Evolutionary conservation across 2,329 filamentous ascomycete species (phyloP).

Genomic region (Geosmithia morbida): DNA sequence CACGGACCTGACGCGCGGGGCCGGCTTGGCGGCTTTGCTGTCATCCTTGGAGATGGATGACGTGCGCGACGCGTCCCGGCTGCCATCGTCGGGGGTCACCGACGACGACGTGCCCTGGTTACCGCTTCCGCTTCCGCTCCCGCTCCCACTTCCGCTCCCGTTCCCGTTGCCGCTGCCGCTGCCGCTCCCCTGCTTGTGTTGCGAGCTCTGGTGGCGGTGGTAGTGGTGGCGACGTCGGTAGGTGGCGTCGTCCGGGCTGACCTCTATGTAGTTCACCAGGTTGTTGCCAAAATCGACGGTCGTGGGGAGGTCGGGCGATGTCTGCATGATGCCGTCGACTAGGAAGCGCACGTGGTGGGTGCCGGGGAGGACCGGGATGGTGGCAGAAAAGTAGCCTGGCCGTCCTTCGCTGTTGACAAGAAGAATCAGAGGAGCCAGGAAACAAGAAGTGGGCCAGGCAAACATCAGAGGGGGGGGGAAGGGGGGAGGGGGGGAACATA

Average conservation of each 20-base stretch:
- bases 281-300: constrained; percentile 98
- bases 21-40: constrained; percentile 9
- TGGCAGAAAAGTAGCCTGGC: constrained; percentile 56
- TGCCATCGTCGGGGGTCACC: constrained; percentile 10
- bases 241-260: constrained; percentile 55
- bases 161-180: constrained; percentile 4
- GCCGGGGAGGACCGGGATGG: constrained; percentile 73
- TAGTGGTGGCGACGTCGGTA: not conserved
- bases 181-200: not conserved
- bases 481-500: constrained; percentile 32
- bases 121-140: constrained; percentile 6
- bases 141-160: constrained; percentile 5
- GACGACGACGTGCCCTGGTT: too few species aligned
- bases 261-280: constrained; percentile 95
- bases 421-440: not conserved
- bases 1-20: constrained; percentile 39
- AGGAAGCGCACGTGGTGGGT: constrained; percentile 96
- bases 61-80: constrained; percentile 1
- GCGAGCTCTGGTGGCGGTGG: not conserved
- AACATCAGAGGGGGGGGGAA: not conserved
- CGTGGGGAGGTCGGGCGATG: constrained; percentile 74
- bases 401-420: constrained; percentile 29
- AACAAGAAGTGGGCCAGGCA: not conserved
- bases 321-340: constrained; percentile 86
- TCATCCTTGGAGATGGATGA: constrained; percentile 1